phyloP scores from a whole-genome alignment of 352 stramenopile species.

The Pythium dissotocum region DNA sequence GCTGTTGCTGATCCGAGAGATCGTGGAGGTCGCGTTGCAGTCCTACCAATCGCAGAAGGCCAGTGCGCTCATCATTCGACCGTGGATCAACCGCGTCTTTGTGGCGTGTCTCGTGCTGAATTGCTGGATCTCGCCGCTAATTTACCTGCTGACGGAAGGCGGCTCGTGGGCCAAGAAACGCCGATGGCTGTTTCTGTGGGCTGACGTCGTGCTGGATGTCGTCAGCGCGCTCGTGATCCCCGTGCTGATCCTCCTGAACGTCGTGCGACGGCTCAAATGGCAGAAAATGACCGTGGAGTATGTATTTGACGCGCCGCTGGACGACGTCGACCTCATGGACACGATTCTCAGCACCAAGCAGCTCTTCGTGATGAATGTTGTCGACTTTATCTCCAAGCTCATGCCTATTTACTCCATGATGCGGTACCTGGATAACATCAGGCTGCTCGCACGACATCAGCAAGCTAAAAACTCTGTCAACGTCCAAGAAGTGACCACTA shows the following conservation, averaged over 20 bases:
- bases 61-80: slow-evolving; percentile 10
- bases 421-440: slow-evolving; percentile 9
- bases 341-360: slow-evolving; percentile 17
- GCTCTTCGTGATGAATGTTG: slow-evolving; percentile 9
- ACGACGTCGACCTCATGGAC: slow-evolving; percentile 22
- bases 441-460: neutral
- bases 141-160: neutral
- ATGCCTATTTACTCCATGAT: slow-evolving; percentile 22
- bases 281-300: neutral
- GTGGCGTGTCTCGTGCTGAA: slow-evolving; percentile 18
- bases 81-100: slow-evolving; percentile 19
- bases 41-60: slow-evolving; percentile 21
- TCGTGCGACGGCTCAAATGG: neutral
- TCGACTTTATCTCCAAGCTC: slow-evolving; percentile 21
- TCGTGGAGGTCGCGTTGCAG: slow-evolving; percentile 18
- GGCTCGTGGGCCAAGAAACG: neutral
- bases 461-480: neutral
- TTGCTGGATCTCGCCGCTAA: slow-evolving; percentile 17
- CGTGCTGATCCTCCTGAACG: slow-evolving; percentile 3
- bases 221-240: slow-evolving; percentile 4
- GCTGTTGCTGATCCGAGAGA: slow-evolving; percentile 6
- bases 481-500: too few species aligned
- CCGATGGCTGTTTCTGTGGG: slow-evolving; percentile 7
- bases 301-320: slow-evolving; percentile 14
- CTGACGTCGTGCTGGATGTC: slow-evolving; percentile 14